Base-by-base conservation (phyloP, 78 protist genomes). In the Dictyostelium citrinum region DNA sequence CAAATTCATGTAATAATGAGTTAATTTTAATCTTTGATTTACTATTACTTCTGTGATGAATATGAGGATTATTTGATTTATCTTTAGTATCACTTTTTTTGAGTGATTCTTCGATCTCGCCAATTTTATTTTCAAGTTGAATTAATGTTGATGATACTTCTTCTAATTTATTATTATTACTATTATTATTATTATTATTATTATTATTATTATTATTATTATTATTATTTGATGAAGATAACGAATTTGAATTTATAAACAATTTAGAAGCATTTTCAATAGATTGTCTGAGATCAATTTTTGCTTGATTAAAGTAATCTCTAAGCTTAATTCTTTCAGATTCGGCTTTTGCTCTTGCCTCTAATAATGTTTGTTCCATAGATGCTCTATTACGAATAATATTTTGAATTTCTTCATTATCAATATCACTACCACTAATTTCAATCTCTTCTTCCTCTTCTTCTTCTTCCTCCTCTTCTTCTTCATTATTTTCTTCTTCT, bases 271-370 rank as follows among this genome's bases (percentile, higher is more conserved):
- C 93, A 14, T 64, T 31, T 31, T 88, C 93, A 41, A 88, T 78
- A 1, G 76, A 41, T 46, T 78, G 31, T 39, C 71, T 88, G 16
- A 88, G 51, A 35, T 88, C 83, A n/a, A 61, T 46, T 46, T 88
- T 76, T n/a, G 93, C 93, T 22, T 78, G 76, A 45, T 33, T 68
- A 29, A 88, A 88, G 17, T 55, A 78, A 8, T 88, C 81, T 16
- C n/a, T 14, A 5, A 88, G 51, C 51, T 82, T 76, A 33, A 29
- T 12, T 61, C 80, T 58, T 78, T 88, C 93, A 6, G 27, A 12
- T 49, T 76, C 93, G 2, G 72, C 37, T 39, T 78, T 88, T 16
- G 33, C 58, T 14, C 93, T 51, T 45, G 61, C 68, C 2, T 88
- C 93, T 22, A 61, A 27, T 31, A 88, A 37, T 8, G 45, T 64